Conservation (phyloP, 495 filamentous ascomycete species). For the Penicillium samsonianum region DNA sequence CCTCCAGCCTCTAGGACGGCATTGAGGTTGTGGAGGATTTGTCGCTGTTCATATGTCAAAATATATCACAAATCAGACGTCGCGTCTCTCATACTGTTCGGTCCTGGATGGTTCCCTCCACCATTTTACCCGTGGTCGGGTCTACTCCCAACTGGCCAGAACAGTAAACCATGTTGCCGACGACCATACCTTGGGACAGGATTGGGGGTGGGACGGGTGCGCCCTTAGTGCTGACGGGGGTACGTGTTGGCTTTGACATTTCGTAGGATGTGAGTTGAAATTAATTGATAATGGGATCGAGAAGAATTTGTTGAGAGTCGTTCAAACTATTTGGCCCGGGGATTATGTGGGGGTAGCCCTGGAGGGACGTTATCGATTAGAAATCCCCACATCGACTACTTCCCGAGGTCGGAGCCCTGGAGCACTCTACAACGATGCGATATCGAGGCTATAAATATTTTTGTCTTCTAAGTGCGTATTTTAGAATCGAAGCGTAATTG, state of each 20-base stretch:
- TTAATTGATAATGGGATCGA: not conserved
- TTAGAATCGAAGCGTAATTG: too few species aligned
- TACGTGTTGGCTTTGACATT: constrained; percentile 24
- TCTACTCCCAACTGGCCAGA: constrained; percentile 53
- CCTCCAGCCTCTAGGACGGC: constrained; percentile 66
- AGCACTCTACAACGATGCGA: not conserved
- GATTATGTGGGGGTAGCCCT: constrained; percentile 8
- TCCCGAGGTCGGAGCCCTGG: not conserved
- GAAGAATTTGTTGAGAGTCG: constrained; percentile 1
- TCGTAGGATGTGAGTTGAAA: constrained; percentile 6
- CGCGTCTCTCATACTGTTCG: constrained; percentile 46
- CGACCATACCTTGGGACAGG: constrained; percentile 47
- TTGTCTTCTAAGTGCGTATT: not conserved
- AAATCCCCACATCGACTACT: constrained; percentile 3
- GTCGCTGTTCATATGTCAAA: constrained; percentile 29
- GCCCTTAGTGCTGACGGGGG: constrained; percentile 33
- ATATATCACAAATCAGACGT: not conserved
- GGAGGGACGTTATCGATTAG: too few species aligned
- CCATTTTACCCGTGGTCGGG: constrained; percentile 48
- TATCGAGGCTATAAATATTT: not conserved
- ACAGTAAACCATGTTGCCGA: constrained; percentile 47
- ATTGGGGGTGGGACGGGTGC: constrained; percentile 45
- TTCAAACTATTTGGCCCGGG: not conserved
- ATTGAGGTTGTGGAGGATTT: constrained; percentile 61
- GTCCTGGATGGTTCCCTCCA: constrained; percentile 55